A percentile compares a stretch with the other conserved stretches of the same genome.
These are phyloP conservation scores for Fonsecaea monophora DNA, from an alignment of 2,329 filamentous ascomycete species.

Conservation along the genomic window DNA sequence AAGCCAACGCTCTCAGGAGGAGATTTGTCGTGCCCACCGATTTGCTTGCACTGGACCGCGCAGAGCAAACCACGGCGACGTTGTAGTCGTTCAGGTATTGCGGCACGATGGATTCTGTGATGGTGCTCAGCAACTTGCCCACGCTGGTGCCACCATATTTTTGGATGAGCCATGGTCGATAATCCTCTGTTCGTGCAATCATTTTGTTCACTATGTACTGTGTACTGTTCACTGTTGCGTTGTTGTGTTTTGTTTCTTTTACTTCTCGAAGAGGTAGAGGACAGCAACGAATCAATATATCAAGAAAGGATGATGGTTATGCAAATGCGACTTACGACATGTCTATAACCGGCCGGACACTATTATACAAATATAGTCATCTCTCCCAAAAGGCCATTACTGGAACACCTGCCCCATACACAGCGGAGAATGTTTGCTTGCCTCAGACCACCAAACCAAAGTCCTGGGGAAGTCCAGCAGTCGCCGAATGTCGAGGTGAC, in stretches of 20 bases:
- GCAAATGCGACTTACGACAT: neutral
- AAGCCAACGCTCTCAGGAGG: constrained; percentile 16
- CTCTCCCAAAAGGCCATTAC: neutral
- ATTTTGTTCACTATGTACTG: neutral
- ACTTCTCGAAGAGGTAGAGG: neutral
- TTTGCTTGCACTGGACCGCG: constrained; percentile 15
- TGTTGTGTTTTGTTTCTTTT: neutral
- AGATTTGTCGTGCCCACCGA: constrained; percentile 18
- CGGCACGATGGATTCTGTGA: constrained; percentile 17
- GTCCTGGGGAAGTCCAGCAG: neutral
- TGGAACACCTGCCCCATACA: no score
- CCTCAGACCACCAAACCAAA: neutral
- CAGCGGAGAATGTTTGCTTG: no score
- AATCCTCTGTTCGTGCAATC: constrained; percentile 10
- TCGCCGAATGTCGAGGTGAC: neutral
- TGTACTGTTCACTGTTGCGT: no score
- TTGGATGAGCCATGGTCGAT: constrained; percentile 13
- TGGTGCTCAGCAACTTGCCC: constrained; percentile 18
- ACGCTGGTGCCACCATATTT: constrained; percentile 26
- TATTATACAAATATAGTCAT: constrained; percentile 2
- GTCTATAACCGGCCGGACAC: neutral
- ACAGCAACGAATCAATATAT: neutral
- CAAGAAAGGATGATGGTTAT: neutral
- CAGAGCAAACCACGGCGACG: constrained; percentile 20
- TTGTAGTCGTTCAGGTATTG: constrained; percentile 10